A percentile compares a stretch with the other conserved stretches of the same genome.
These are phyloP conservation scores for Quercus gilva DNA, from an alignment of 306 rosid species.

Conservation along the genomic window DNA sequence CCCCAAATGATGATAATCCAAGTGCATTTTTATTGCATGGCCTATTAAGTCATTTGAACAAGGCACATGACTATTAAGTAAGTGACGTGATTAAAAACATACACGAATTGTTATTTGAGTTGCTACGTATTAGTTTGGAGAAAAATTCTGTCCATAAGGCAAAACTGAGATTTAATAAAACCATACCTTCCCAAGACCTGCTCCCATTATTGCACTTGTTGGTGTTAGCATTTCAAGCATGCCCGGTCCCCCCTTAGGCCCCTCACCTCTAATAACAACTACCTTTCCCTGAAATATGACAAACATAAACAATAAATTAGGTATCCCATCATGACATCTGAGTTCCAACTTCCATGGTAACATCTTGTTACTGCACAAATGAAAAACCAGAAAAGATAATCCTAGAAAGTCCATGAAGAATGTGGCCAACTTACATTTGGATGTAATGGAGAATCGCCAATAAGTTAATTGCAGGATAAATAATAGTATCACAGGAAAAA, in stretches of 20 bases:
- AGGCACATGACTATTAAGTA: too few species aligned
- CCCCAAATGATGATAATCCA: too few species aligned
- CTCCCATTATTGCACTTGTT: conserved; percentile 98
- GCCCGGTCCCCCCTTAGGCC: conserved; percentile 98
- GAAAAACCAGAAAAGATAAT: conserved; percentile 11
- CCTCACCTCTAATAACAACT: conserved; percentile 87
- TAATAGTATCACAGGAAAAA: neutral
- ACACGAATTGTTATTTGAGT: too few species aligned
- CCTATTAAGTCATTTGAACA: too few species aligned
- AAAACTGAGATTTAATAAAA: conserved; percentile 7
- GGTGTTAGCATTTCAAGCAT: conserved; percentile 99
- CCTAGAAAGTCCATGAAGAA: neutral
- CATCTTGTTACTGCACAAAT: neutral
- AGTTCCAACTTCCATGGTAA: conserved; percentile 12
- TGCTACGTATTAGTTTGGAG: too few species aligned
- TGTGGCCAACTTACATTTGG: neutral
- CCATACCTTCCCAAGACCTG: conserved; percentile 91
- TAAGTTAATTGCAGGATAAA: neutral
- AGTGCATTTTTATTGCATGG: too few species aligned
- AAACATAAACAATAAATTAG: conserved; percentile 12
- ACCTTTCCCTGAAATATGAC: conserved; percentile 66
- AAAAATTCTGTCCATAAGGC: neutral
- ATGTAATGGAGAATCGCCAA: neutral
- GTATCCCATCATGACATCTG: neutral
- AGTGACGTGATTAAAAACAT: too few species aligned